Conservation (phyloP, 179 eudicot genomes). For the Camellia oleifera region DNA sequence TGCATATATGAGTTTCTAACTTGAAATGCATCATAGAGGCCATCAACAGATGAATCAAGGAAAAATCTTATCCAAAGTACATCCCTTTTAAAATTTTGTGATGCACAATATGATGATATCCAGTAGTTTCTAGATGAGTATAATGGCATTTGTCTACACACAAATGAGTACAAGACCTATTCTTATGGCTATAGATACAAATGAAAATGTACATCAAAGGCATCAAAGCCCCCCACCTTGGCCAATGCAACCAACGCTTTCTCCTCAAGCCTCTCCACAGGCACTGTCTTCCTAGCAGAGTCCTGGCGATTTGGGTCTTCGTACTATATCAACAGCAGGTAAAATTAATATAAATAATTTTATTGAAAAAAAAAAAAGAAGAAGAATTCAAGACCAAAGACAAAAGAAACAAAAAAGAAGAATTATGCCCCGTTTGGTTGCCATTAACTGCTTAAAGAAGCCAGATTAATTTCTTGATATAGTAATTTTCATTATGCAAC, state of each 20-base stretch:
- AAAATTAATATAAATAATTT: constrained; percentile 2
- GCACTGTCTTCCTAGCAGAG: constrained; percentile 81
- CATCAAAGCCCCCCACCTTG: constrained; percentile 45
- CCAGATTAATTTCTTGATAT: not conserved
- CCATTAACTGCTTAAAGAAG: not conserved
- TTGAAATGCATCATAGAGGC: too few relatives aligned
- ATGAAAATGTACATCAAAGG: not conserved
- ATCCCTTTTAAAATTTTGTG: too few relatives aligned
- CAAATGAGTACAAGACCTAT: not conserved
- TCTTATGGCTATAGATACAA: not conserved
- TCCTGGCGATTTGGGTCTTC: constrained; percentile 78
- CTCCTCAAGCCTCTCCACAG: constrained; percentile 80
- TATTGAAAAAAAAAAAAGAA: not conserved
- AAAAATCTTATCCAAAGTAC: too few relatives aligned
- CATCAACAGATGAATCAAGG: too few relatives aligned
- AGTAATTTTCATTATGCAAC: not conserved
- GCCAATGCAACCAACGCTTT: constrained; percentile 77
- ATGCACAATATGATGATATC: too few relatives aligned
- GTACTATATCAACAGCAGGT: constrained; percentile 45
- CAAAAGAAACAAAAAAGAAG: not conserved
- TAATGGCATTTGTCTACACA: not conserved
- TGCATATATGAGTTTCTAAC: too few relatives aligned
- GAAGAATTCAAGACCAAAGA: not conserved
- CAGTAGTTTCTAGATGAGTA: not conserved
- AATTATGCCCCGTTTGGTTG: constrained; percentile 2